phyloP scores from a whole-genome alignment of 768 basidiomycete species.

The Pulveroboletus sp. region DNA sequence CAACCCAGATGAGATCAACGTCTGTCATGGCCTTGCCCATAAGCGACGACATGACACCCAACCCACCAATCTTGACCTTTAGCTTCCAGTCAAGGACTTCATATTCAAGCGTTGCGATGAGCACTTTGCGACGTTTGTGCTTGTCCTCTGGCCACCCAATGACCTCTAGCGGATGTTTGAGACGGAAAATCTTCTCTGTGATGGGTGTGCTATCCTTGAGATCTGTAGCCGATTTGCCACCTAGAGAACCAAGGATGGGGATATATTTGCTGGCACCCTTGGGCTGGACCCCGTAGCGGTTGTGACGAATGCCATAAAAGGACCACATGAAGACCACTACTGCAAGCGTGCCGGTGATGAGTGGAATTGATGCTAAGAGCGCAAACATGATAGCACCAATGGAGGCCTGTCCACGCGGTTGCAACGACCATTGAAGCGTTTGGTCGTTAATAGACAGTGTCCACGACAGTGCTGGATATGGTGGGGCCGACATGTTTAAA shows the following conservation, averaged over 20 bases:
- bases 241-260: conserved; percentile 71
- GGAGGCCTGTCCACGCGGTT: conserved; percentile 76
- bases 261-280: conserved; percentile 75
- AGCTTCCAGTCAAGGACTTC: conserved; percentile 97
- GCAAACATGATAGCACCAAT: conserved; percentile 88
- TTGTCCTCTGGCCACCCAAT: conserved; percentile 98
- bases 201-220: conserved; percentile 59
- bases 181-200: conserved; percentile 67
- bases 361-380: conserved; percentile 72
- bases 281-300: conserved; percentile 80
- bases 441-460: conserved; percentile 74
- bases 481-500: conserved; percentile 88
- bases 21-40: conserved; percentile 99
- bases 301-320: conserved; percentile 94
- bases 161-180: conserved; percentile 60
- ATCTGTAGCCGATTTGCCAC: conserved; percentile 64
- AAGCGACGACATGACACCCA: conserved; percentile 95
- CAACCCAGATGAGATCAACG: conserved; percentile 89
- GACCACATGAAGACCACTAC: conserved; percentile 90
- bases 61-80: conserved; percentile 96
- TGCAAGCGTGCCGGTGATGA: conserved; percentile 80
- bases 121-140: conserved; percentile 84
- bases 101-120: conserved; percentile 91
- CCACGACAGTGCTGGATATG: conserved; percentile 86
- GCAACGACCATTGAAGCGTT: conserved; percentile 68